Base-by-base conservation (phyloP, 1,284 basidiomycete species). In the Coniophora puteana region DNA sequence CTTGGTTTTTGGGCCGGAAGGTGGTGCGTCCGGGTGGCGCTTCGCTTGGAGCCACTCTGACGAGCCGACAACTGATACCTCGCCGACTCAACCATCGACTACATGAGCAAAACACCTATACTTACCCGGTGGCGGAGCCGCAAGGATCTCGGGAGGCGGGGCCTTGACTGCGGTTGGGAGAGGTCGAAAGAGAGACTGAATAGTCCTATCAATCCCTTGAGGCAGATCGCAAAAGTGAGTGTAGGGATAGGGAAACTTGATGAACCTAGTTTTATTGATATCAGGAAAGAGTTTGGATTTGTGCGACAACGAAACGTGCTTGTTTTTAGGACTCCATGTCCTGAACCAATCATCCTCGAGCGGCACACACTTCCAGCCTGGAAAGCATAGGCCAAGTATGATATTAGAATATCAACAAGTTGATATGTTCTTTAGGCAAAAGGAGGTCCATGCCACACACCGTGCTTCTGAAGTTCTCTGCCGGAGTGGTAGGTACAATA, bases 361-460 rank as follows among this genome's bases (percentile, higher is more conserved):
- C 28, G 73, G 59, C 29, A 80, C 67, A 4, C 71, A 65, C 46
- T 79, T 80, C 83, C 83, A 86, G 4, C 83, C 82, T 84, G 24
- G 11, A 13, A n/a, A n/a, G 33, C 42, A 23, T 23, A 36, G 10
- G 8, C 25, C 14, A 16, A 18, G 33, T 34, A 8, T 18, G 8
- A 8, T 24, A 11, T 29, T 14, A 23, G 3, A 43, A 28, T 16
- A 2, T 5, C 25, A 23, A 27, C 2, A 21, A 39, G 13, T 14
- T 8, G n/a, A n/a, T n/a, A n/a, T n/a, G n/a, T n/a, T n/a, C n/a
- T n/a, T n/a, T n/a, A 25, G 30, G 8, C 18, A 36, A 26, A 41
- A 40, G 5, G 35, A 29, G 22, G 33, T 41, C 45, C 44, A 52
- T 12, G 11, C 4, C n/a, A 47, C 55, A 28, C 32, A 68, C 72